phyloP scores from a whole-genome alignment of 108 stramenopile genomes.

The Skeletonema potamos region DNA sequence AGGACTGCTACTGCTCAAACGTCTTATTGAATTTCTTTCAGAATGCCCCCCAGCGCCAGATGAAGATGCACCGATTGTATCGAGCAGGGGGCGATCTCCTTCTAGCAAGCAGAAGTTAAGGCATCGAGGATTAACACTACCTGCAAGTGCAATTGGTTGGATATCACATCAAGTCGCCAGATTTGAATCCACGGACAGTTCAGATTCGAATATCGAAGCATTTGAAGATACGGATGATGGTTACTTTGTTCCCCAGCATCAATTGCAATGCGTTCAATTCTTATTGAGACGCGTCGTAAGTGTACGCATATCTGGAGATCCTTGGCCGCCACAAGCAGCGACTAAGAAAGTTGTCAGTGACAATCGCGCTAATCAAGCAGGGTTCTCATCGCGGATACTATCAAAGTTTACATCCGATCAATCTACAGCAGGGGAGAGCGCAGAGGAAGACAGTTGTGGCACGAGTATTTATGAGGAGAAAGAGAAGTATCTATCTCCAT shows the following conservation, averaged over 20 bases:
- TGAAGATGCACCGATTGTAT: conserved; percentile 4
- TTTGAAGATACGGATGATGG: conserved; percentile 7
- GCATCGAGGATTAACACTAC: conserved; percentile 62
- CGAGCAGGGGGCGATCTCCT: background rate
- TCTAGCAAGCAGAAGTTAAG: background rate
- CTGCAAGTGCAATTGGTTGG: conserved; percentile 78
- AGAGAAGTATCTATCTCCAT: conserved; percentile 17
- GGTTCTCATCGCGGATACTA: conserved; percentile 21
- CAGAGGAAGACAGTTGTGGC: conserved; percentile 23
- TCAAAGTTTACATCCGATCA: conserved; percentile 35
- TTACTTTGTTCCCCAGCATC: conserved; percentile 39
- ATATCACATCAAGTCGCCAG: conserved; percentile 49
- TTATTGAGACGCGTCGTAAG: conserved; percentile 60
- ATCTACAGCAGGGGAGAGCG: conserved; percentile 11
- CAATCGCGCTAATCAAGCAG: conserved; percentile 11
- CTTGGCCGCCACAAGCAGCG: conserved; percentile 57
- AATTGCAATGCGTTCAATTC: conserved; percentile 52
- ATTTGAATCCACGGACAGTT: background rate
- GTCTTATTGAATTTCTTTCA: conserved; percentile 46
- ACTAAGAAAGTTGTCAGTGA: conserved; percentile 11
- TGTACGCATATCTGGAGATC: conserved; percentile 57
- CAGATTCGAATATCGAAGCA: background rate
- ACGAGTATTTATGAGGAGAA: background rate
- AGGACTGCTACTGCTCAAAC: conserved; percentile 34
- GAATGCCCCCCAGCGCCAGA: conserved; percentile 43